Percentiles rank a stretch among this genome's conserved stretches.
Evolutionary conservation across 192 early-diverging fungal species (phyloP).

Genomic region (Rhizophagus sp.): DNA sequence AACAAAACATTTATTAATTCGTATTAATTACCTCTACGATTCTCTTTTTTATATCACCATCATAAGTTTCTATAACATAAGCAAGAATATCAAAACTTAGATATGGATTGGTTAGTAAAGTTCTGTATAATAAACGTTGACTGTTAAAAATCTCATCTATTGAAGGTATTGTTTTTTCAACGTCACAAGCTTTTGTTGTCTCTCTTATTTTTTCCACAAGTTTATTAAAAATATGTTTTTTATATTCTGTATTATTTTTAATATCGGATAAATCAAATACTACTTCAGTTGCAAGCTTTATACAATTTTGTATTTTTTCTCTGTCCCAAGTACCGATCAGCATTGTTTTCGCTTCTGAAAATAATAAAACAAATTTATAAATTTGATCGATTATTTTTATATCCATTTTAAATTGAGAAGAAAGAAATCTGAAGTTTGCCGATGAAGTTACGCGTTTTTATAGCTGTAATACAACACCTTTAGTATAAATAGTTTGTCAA

Average conservation of each 20-base stretch:
- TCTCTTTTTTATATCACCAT: background rate
- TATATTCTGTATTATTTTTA: background rate
- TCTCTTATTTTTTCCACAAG: background rate
- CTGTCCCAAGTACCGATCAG: background rate
- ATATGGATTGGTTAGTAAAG: background rate
- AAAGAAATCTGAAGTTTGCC: too few relatives aligned
- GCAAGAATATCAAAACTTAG: background rate
- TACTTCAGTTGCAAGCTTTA: background rate
- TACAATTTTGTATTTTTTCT: background rate
- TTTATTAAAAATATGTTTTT: background rate
- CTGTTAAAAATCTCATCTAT: background rate
- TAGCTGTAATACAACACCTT: too few relatives aligned
- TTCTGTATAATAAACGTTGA: background rate
- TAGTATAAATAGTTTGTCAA: too few relatives aligned
- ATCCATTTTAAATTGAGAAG: background rate
- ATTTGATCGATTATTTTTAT: background rate
- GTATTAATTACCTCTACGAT: background rate
- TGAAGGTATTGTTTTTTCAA: background rate
- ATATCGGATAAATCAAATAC: background rate
- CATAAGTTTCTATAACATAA: background rate
- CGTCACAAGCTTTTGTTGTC: background rate
- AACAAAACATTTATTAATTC: background rate
- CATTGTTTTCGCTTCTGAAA: background rate
- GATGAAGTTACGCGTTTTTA: too few relatives aligned
- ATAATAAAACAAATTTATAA: background rate